Evolutionary conservation across 2,329 filamentous ascomycete genomes (phyloP).

Genomic region (Curvularia hawaiiensis): DNA sequence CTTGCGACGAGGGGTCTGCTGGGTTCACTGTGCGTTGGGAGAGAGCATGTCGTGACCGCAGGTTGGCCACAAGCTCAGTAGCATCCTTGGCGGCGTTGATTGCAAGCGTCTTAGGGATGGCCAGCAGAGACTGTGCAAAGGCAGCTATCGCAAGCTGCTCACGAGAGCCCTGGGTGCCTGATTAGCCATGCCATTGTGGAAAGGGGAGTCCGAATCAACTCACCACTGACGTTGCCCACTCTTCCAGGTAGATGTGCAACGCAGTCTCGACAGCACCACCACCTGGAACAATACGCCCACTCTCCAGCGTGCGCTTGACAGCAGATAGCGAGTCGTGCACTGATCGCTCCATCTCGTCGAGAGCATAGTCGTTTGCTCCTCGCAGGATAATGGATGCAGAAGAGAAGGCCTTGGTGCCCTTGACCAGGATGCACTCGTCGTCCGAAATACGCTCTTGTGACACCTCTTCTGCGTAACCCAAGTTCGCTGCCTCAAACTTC

Average conservation of each 20-base stretch:
- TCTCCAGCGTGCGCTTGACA: conserved; percentile 96
- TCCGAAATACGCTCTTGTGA: conserved; percentile 98
- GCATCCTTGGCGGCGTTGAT: conserved; percentile 97
- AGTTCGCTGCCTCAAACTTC: conserved; percentile 87
- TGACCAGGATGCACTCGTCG: conserved; percentile 96
- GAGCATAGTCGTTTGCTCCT: conserved; percentile 91
- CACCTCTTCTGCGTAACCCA: conserved; percentile 93
- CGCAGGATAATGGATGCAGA: conserved; percentile 96
- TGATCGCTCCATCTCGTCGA: conserved; percentile 99
- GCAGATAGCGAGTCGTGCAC: conserved; percentile 96
- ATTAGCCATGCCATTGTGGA: conserved; percentile 9
- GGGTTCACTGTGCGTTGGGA: conserved; percentile 81
- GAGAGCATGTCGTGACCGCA: conserved; percentile 90
- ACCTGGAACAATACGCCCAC: conserved; percentile 93
- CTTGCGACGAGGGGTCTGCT: conserved; percentile 67
- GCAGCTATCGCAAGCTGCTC: conserved; percentile 98
- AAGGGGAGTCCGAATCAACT: conserved; percentile 34
- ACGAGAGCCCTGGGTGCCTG: conserved; percentile 68
- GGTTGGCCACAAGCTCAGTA: conserved; percentile 91
- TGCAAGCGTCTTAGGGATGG: conserved; percentile 94
- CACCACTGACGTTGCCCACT: conserved; percentile 95
- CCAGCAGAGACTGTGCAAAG: conserved; percentile 91
- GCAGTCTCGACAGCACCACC: conserved; percentile 98
- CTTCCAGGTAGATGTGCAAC: conserved; percentile 97
- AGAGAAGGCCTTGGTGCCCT: conserved; percentile 91